Conservation (phyloP, 441 rosid species). For the Adansonia grandidieri region DNA sequence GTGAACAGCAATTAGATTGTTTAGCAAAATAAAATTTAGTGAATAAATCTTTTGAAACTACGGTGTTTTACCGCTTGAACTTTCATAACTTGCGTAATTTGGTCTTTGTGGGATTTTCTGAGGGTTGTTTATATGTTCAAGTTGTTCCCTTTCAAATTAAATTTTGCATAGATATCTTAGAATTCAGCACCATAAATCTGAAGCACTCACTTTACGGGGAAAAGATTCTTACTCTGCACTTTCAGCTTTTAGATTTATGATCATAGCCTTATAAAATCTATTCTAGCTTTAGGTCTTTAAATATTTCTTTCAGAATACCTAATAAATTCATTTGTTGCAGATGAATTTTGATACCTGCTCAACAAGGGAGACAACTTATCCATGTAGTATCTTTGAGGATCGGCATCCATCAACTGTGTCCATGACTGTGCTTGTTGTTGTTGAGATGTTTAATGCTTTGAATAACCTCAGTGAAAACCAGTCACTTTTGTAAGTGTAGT, state of each 20-base stretch:
- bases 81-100: constrained; percentile 1
- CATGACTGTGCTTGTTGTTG: constrained; percentile 99
- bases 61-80: neutral
- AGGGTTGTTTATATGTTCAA: neutral
- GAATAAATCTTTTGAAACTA: constrained; percentile 2
- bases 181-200: constrained; percentile 4
- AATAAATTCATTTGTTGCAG: constrained; percentile 46
- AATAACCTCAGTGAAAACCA: constrained; percentile 99
- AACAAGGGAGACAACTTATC: constrained; percentile 81
- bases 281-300: constrained; percentile 13
- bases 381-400: constrained; percentile 92
- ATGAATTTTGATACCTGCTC: constrained; percentile 93
- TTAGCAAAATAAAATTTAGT: constrained; percentile 1
- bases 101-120: constrained; percentile 13
- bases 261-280: neutral
- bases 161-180: neutral
- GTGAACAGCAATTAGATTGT: constrained; percentile 5
- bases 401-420: constrained; percentile 95
- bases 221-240: neutral
- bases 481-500: constrained; percentile 80
- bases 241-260: constrained; percentile 12
- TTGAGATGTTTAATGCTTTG: constrained; percentile 98
- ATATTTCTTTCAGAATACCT: constrained; percentile 7
- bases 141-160: neutral
- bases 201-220: constrained; percentile 8